These are phyloP conservation scores for Olyra latifolia DNA, from an alignment of 176 grass and related monocot genomes.

Conservation along the genomic window DNA sequence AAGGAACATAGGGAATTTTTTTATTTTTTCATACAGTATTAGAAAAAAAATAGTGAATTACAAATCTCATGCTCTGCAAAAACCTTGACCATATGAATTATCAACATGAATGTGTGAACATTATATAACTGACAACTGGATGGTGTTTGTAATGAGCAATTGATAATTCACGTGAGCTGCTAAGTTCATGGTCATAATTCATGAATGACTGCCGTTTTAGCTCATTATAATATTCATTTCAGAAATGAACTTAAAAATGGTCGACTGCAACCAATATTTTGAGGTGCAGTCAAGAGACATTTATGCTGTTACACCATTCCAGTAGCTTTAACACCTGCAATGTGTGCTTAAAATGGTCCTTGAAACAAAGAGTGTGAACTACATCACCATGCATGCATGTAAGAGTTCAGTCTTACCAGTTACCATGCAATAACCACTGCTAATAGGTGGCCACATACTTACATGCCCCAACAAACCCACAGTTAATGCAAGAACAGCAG, in stretches of 20 bases:
- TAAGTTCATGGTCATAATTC: background rate
- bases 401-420: conserved; percentile 14
- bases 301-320: background rate
- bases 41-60: background rate
- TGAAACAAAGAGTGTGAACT: background rate
- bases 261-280: background rate
- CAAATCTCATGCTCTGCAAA: conserved; percentile 26
- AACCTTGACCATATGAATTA: background rate
- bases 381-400: background rate
- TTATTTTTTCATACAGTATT: background rate
- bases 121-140: no score
- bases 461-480: background rate
- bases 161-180: background rate
- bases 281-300: background rate
- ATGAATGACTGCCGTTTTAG: background rate
- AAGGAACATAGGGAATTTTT: background rate
- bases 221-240: background rate
- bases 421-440: background rate
- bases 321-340: background rate
- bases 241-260: conserved; percentile 1
- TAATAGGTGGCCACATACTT: background rate
- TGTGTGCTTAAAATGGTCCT: background rate
- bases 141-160: background rate
- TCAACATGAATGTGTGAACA: no score
- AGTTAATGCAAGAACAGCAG: background rate